phyloP scores from a whole-genome alignment of 257 asterid genomes.

The Pogostemon cablin region DNA sequence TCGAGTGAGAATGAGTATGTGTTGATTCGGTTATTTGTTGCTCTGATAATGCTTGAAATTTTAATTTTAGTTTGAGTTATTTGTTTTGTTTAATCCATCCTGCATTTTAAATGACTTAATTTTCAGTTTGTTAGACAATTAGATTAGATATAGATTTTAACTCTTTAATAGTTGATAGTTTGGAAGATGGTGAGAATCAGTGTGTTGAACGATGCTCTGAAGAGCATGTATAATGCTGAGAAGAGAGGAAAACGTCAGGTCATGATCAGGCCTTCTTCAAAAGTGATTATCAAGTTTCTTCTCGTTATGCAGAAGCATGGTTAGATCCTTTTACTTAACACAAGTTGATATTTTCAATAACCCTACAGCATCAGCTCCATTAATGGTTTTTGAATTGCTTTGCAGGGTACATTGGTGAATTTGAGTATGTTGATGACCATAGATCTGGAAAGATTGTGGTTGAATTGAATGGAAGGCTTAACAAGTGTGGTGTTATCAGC shows the following conservation, averaged over 20 bases:
- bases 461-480: conserved; percentile 39
- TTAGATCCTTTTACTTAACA: conserved; percentile 3
- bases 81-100: too few species aligned
- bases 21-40: too few species aligned
- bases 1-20: too few species aligned
- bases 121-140: too few species aligned
- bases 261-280: conserved; percentile 48
- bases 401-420: conserved; percentile 38
- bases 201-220: conserved; percentile 47
- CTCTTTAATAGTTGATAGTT: not conserved
- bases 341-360: not conserved
- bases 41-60: too few species aligned
- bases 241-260: conserved; percentile 46
- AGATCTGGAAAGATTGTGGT: conserved; percentile 40
- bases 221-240: conserved; percentile 49
- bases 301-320: conserved; percentile 54
- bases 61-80: too few species aligned
- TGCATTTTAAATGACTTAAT: too few species aligned
- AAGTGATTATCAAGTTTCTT: conserved; percentile 50
- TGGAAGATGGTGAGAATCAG: conserved; percentile 44
- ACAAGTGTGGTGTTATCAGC: conserved; percentile 44
- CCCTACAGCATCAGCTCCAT: not conserved
- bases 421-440: conserved; percentile 40
- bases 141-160: too few species aligned
- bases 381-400: not conserved